Evolutionary conservation across 257 asterid genomes (phyloP).

Genomic region (Solanum chmielewskii): DNA sequence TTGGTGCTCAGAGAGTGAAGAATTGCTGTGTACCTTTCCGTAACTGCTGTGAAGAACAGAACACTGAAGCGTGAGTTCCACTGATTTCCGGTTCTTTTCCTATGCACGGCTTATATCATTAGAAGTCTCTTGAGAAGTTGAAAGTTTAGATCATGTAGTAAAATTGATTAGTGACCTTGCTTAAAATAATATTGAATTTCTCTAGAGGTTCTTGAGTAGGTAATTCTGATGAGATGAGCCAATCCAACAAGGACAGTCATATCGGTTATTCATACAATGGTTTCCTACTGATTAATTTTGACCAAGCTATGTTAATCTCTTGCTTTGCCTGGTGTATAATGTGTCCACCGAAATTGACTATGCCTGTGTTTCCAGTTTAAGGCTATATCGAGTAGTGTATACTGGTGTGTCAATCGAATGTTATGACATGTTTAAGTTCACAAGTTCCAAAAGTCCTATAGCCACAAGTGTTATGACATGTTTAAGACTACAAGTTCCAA

Average conservation of each 20-base stretch:
- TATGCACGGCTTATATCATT: not conserved
- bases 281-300: not conserved
- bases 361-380: not conserved
- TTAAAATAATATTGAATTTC: not conserved
- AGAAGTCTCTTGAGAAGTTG: not conserved
- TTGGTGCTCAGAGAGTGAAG: conserved; percentile 77
- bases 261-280: not conserved
- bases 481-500: not conserved
- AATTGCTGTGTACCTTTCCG: conserved; percentile 56
- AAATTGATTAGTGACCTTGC: not conserved
- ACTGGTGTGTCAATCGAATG: not conserved
- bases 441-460: not conserved
- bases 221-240: not conserved
- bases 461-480: not conserved
- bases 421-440: not conserved
- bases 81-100: not conserved
- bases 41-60: conserved; percentile 47
- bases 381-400: not conserved
- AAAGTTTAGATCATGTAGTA: not conserved
- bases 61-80: conserved; percentile 41
- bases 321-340: not conserved
- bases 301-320: not conserved
- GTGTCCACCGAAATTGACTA: not conserved
- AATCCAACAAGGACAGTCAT: not conserved
- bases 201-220: not conserved